phyloP scores from a whole-genome alignment of 495 filamentous ascomycete genomes.

The Glutinoglossum americanum region DNA sequence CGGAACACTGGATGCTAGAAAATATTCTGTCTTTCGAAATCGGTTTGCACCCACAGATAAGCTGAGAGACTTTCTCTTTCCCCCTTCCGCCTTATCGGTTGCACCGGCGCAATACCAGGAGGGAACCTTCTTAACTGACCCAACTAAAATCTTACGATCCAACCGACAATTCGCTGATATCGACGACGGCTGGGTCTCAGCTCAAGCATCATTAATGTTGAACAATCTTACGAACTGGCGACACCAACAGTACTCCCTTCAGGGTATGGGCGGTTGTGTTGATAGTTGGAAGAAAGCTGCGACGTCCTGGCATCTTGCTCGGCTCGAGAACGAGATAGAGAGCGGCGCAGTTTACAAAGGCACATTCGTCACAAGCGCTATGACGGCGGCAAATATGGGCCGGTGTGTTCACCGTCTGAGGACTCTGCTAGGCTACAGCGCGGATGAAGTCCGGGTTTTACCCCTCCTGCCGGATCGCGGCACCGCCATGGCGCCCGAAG shows the following conservation, averaged over 20 bases:
- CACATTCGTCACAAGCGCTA: background rate
- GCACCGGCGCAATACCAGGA: background rate
- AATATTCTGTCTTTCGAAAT: background rate
- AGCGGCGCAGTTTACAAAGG: background rate
- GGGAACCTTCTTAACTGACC: background rate
- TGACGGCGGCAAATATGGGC: background rate
- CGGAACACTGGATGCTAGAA: background rate
- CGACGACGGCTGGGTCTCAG: background rate
- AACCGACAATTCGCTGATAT: background rate
- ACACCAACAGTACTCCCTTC: background rate
- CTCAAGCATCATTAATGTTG: background rate
- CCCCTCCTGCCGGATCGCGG: background rate
- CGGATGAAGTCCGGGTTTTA: background rate
- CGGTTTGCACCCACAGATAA: constrained; percentile 1
- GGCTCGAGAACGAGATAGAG: background rate
- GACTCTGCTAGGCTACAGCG: background rate
- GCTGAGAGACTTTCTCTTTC: background rate
- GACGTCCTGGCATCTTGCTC: background rate
- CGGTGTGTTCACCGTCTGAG: background rate
- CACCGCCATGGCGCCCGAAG: background rate
- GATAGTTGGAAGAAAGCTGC: background rate
- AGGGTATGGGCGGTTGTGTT: background rate
- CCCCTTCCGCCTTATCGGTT: background rate
- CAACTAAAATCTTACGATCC: background rate
- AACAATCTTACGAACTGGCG: background rate